A percentile compares a stretch with the other conserved stretches of the same genome.
Evolutionary conservation across 2,329 filamentous ascomycete species (phyloP).

Genomic region (Trichoderma guizhouense): DNA sequence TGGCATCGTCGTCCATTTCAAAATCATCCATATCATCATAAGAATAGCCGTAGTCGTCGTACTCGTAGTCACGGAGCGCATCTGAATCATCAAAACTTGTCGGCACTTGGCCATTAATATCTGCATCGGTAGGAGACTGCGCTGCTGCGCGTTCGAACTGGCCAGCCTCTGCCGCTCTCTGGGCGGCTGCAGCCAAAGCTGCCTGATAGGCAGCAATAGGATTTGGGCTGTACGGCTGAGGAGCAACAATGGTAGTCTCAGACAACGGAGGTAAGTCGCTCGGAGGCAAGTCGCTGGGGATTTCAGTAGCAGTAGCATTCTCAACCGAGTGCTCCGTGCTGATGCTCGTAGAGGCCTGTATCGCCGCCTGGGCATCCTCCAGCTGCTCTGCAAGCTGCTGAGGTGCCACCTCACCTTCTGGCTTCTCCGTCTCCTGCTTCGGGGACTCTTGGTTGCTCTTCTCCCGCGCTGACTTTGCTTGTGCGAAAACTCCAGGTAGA

Average conservation of each 20-base stretch:
- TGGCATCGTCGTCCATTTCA: conserved; percentile 77
- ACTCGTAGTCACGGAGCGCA: conserved; percentile 34
- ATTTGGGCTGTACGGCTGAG: conserved; percentile 20
- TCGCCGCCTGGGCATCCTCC: conserved; percentile 46
- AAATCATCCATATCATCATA: conserved; percentile 66
- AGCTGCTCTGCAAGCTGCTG: conserved; percentile 43
- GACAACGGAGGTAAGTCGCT: not conserved
- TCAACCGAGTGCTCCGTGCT: conserved; percentile 22
- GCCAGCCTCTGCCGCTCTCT: conserved; percentile 70
- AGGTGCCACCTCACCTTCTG: conserved; percentile 47
- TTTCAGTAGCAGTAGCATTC: conserved; percentile 10
- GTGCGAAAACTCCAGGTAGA: conserved; percentile 56
- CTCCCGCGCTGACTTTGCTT: conserved; percentile 46
- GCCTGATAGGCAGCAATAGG: conserved; percentile 69
- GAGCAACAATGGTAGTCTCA: conserved; percentile 16
- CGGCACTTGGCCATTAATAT: conserved; percentile 5
- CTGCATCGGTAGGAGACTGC: conserved; percentile 33
- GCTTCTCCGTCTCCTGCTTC: conserved; percentile 38
- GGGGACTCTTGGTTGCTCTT: conserved; percentile 6
- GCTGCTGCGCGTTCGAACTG: conserved; percentile 65
- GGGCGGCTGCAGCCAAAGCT: conserved; percentile 77
- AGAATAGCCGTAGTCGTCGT: conserved; percentile 51
- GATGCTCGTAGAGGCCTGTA: conserved; percentile 49
- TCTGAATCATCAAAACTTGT: not conserved
- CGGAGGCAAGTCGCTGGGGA: not conserved